Base-by-base conservation (phyloP, 2,329 filamentous ascomycete species). In the Phaeomoniella chlamydospora region DNA sequence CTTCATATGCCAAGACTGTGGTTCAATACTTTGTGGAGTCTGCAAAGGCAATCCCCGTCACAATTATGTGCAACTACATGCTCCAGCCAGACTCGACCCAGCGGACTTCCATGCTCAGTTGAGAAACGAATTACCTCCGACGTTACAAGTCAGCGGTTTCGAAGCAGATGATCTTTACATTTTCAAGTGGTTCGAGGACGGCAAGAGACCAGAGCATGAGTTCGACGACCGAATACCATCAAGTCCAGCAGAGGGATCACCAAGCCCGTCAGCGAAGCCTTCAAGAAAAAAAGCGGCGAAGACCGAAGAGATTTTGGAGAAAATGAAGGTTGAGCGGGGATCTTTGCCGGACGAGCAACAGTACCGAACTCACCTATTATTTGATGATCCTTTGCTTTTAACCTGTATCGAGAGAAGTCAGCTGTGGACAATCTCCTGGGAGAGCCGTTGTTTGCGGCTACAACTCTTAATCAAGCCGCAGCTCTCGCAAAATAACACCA, bases 11-110 rank as follows among this genome's bases (percentile, higher is more conserved):
- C 31, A 31, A n/a, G 17, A 36, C 16, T 42, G 45, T 31, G 41
- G 41, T 30, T 39, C 43, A 34, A 44, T 41, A 15, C 34, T 33
- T 35, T 43, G 41, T 40, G 26, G 35, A 13, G 26, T 31, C n/a
- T 44, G 46, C 31, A 31, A 17, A 18, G 17, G 35, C 9, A 37
- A 40, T 15, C 38, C 38, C 29, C n/a, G 5, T 4, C 58, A 61
- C 36, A 19, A 44, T 5, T 59, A 58, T 15, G 34, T 38, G 5
- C 22, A 18, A 32, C 22, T 39, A 43, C 22, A 6, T 17, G n/a
- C 5, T 15, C 18, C 5, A 2, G 51, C 51, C 48, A 45, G 47
- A n/a, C 40, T 58, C n/a, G 31, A 38, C 10, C 43, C 53, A n/a
- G 35, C 33, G 6, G 45, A 42, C 13, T 40, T 46, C 6, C 40